Evolutionary conservation across 148 eudicot genomes (phyloP), one percentile per base, ranked within the genome.

Genomic region (Rhododendron kiyosumense): DNA sequence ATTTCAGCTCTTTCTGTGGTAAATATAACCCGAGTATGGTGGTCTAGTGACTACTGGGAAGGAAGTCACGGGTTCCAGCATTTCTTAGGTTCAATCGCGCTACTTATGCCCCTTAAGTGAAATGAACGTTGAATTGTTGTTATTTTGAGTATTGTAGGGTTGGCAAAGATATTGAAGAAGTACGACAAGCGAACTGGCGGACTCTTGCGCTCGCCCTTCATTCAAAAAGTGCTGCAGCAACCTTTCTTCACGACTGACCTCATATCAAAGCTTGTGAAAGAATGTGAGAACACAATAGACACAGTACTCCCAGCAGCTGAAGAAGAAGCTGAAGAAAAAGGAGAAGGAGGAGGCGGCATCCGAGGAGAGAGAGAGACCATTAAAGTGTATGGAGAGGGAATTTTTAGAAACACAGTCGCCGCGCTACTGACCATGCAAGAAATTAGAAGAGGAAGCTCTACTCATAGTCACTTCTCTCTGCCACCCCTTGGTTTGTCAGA

Each of bases 131-230:
- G 51, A 78, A 22, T 24, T 5, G 3, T 7, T 30, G 6, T 4
- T 2, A 59, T 6, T 61, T 63, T 61, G 28, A 17, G 11, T 24
- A 45, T 10, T 84, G 11, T 26, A 95, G 98, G 98, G n/a, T 83
- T 95, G 86, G 96, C 95, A 5, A 95, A 95, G 91, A 95, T 95
- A 63, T 65, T 95, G 67, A 95, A 95, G 92, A 95, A 94, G 87
- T 94, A 93, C 54, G 97, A 95, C 94, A 95, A 95, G 84, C 85
- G 93, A 91, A 92, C 96, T 0, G 95, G 98, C 0, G 93, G 94
- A 52, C 71, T 94, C 13, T 22, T 95, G 43, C 88, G 97, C 7
- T 84, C 88, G 77, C 97, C 94, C 14, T 94, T 90, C 90, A 95
- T 95, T 59, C 92, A 93, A 22, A 94, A 89, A 77, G 92, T 94